phyloP scores from a whole-genome alignment of 2,329 filamentous ascomycete species.

The Neopestalotiopsis clavispora region DNA sequence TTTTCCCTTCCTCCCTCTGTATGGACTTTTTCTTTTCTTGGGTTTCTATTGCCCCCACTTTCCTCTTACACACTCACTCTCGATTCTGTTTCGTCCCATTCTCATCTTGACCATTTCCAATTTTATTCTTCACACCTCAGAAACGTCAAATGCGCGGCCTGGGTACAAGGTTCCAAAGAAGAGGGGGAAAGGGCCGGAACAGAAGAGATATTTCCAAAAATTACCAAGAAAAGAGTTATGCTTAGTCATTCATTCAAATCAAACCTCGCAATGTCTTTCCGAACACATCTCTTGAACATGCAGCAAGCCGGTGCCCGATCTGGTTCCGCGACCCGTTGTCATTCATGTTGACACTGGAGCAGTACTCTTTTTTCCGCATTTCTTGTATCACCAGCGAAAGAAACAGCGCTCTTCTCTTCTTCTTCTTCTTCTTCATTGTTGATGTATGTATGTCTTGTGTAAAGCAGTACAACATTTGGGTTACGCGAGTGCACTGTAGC shows the following conservation, averaged over 20 bases:
- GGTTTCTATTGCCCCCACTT: background rate
- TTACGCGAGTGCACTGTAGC: background rate
- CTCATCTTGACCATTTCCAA: background rate
- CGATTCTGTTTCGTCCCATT: background rate
- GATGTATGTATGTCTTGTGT: background rate
- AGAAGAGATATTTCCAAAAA: background rate
- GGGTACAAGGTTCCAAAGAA: background rate
- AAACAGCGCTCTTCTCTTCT: background rate
- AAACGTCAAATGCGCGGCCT: background rate
- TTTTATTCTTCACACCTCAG: background rate
- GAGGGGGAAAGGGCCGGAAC: background rate
- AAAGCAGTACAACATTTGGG: conserved; percentile 1
- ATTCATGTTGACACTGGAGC: background rate
- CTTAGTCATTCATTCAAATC: background rate
- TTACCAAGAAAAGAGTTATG: background rate
- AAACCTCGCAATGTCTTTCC: background rate
- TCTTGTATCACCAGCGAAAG: background rate
- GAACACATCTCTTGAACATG: background rate
- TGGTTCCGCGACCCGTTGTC: background rate
- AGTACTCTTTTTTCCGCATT: no score
- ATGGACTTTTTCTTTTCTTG: no score
- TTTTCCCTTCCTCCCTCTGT: no score
- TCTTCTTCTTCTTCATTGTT: background rate
- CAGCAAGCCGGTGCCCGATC: background rate
- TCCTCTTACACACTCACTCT: background rate